Evolutionary conservation across 2,329 filamentous ascomycete genomes (phyloP), one percentile per base, ranked within the genome.

Genomic region (Drechslerella dactyloides): DNA sequence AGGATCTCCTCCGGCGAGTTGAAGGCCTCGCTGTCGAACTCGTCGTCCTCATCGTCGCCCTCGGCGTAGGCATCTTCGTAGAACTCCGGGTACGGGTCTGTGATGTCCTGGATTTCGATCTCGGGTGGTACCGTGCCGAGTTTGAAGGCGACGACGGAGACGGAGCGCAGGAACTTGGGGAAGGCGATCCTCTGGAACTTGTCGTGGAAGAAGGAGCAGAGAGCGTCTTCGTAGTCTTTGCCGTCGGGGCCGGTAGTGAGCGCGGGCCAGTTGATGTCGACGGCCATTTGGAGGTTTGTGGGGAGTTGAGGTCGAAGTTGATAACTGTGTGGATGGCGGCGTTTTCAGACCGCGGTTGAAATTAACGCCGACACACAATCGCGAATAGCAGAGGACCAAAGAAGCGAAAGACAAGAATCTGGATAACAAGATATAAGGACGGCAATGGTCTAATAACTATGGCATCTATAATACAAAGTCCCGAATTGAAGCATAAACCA

Each of bases 201-300:
- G 78, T 91, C 89, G 81, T 99, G 91, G 77, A 99, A 90, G 81
- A 99, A 99, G 77, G 88, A 87, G 75, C 93, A 90, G 80, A 99
- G 96, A 74, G 85, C 86, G 78, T 92, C 89, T 54, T 93, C 92
- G 73, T 97, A 87, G 60, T 87, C 90, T 74, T 88, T 85, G 63
- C 94, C 93, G 80, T 97, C 93, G 54, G 91, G 87, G 27, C 94
- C 94, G 73, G 87, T 88, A 21, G 93, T 97, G 78, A 97, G 86
- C 74, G 89, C 90, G 78, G 94, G 89, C 94, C 94, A 99, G 81
- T 96, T 92, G 79, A 99, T 89, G 78, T 97, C 93, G 82, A 99
- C 93, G 76, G 94, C 97, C 94, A 99, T 99, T 15, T 42, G 46
- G 30, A 19, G 19, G n/a, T 57, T 42, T 8, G 33, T 50, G 35